Evolutionary conservation across 495 filamentous ascomycete genomes (phyloP).

Genomic region (Elasticomyces elasticus): DNA sequence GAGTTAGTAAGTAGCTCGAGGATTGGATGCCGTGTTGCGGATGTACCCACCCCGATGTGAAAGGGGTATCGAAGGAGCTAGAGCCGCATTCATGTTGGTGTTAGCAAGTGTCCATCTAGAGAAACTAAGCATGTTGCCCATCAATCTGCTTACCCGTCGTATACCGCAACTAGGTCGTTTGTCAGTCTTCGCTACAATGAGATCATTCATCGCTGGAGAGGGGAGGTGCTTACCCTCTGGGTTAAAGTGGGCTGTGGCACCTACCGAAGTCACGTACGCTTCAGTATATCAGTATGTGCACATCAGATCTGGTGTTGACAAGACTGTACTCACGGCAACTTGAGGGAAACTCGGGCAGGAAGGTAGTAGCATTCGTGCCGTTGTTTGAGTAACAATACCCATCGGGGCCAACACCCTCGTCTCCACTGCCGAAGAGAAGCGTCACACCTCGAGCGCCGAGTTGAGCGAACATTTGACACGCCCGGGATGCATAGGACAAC

Average conservation of each 20-base stretch:
- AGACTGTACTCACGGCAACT: background rate
- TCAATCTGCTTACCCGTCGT: no score
- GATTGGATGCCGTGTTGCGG: conserved; percentile 61
- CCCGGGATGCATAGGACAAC: conserved; percentile 50
- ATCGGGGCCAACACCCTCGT: conserved; percentile 56
- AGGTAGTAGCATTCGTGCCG: conserved; percentile 54
- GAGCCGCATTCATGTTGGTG: no score
- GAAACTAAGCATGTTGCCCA: no score
- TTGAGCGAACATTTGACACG: conserved; percentile 61
- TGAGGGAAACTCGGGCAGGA: conserved; percentile 57
- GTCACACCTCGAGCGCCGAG: conserved; percentile 69
- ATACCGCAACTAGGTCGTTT: no score
- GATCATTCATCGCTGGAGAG: no score
- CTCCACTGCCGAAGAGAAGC: conserved; percentile 61
- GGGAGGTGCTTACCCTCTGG: no score
- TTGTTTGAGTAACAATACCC: conserved; percentile 58
- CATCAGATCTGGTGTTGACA: background rate
- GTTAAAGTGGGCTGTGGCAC: no score
- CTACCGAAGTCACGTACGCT: background rate
- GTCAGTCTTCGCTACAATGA: no score
- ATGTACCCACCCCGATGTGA: conserved; percentile 52
- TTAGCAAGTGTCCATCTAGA: no score
- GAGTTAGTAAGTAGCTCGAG: conserved; percentile 43
- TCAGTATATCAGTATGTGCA: background rate
- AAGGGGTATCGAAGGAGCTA: background rate